Evolutionary conservation across 345 rosid genomes (phyloP).

Genomic region (Anacardium occidentale): DNA sequence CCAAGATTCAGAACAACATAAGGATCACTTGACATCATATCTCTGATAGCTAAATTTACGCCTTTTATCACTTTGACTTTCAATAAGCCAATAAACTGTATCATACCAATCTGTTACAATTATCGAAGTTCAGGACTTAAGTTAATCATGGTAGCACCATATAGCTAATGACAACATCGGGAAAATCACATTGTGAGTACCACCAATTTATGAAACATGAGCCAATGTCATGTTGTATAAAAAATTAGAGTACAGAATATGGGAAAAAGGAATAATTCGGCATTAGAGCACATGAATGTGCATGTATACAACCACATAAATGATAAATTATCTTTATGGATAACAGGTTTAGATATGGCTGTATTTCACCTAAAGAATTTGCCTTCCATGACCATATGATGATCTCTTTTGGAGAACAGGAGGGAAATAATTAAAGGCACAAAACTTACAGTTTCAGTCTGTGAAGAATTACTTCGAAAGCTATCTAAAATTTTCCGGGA

Average conservation of each 20-base stretch:
- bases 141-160: constrained; percentile 12
- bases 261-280: neutral
- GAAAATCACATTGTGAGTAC: neutral
- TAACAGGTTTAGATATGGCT: neutral
- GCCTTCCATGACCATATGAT: neutral
- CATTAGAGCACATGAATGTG: neutral
- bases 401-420: neutral
- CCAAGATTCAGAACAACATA: constrained; percentile 81
- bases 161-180: neutral
- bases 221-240: neutral
- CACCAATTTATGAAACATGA: neutral
- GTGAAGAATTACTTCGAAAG: constrained; percentile 55
- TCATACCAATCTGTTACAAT: constrained; percentile 70
- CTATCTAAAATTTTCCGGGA: constrained; percentile 66
- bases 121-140: constrained; percentile 22
- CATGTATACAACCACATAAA: neutral
- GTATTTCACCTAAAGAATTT: neutral
- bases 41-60: constrained; percentile 76
- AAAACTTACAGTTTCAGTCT: constrained; percentile 43
- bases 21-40: constrained; percentile 95
- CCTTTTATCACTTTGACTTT: constrained; percentile 75
- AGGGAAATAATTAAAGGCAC: too few species aligned
- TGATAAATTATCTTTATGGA: neutral
- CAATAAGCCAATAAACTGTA: constrained; percentile 82
- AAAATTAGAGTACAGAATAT: constrained; percentile 12